Conservation (phyloP, 148 eudicot genomes). For the Vaccinium corymbosum region DNA sequence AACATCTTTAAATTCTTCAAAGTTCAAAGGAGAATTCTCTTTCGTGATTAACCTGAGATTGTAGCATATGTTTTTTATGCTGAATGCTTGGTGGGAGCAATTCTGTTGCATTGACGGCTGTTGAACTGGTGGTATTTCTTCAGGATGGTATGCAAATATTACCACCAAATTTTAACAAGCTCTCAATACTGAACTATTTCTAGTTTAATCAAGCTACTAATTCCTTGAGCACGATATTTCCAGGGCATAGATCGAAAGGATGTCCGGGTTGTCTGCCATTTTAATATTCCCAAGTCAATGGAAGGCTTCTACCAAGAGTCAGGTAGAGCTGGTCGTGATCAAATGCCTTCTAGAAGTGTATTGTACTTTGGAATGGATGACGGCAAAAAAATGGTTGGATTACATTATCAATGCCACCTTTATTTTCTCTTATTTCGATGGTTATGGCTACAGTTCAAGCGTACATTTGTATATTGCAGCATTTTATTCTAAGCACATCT, state of each 20-base stretch:
- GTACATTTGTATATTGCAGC: slow-evolving; percentile 33
- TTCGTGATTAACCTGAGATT: slow-evolving; percentile 12
- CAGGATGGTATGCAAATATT: slow-evolving; percentile 77
- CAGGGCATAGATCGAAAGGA: slow-evolving; percentile 96
- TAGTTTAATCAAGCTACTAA: slow-evolving; percentile 7
- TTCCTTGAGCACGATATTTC: slow-evolving; percentile 16
- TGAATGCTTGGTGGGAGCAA: slow-evolving; percentile 40
- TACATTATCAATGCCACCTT: slow-evolving; percentile 1
- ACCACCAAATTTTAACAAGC: slow-evolving; percentile 1
- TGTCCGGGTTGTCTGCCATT: slow-evolving; percentile 90
- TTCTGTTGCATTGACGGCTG: slow-evolving; percentile 27
- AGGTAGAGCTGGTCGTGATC: slow-evolving; percentile 98
- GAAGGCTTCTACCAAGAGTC: slow-evolving; percentile 96
- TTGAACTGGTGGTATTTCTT: slow-evolving; percentile 31
- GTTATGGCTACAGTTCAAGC: neutral
- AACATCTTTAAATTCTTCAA: neutral
- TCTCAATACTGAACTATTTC: neutral
- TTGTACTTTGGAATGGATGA: slow-evolving; percentile 90
- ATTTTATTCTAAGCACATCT: slow-evolving; percentile 66
- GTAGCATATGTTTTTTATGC: slow-evolving; percentile 12
- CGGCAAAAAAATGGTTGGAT: slow-evolving; percentile 74
- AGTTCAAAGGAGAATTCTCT: neutral
- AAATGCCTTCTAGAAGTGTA: slow-evolving; percentile 69
- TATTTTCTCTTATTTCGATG: slow-evolving; percentile 5
- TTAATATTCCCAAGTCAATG: slow-evolving; percentile 90